Base-by-base conservation (phyloP, 2,329 filamentous ascomycete genomes). In the Cytospora piceae region DNA sequence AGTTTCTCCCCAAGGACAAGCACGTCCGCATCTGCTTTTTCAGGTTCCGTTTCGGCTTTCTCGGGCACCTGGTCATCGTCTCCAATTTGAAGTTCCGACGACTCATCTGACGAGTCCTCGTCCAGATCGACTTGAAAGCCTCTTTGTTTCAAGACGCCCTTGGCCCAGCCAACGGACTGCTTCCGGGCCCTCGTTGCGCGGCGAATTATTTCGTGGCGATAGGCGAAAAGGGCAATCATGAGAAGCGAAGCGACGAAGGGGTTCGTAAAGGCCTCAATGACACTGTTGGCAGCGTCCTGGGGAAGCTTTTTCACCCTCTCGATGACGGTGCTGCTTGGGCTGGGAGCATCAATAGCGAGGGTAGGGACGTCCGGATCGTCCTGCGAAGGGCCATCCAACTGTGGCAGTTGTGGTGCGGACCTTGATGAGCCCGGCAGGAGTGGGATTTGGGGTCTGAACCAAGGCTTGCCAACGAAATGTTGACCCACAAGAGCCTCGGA, bases 401-500 rank as follows among this genome's bases (percentile, higher is more conserved):
- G 54, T 24, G 58, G 37, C 31, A 51, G 15, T 24, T 52, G 53
- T 29, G 53, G 39, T 22, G 59, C 54, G 52, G 65, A 31, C 27
- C 67, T 31, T 55, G 64, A 46, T 69, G 69, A 8, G 65, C 60
- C n/a, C 65, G 66, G 14, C 69, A 69, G 29, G 60, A 61, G 32
- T 68, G 68, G 20, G 65, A 68, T 53, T 27, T 24, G 46, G 5
- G 74, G 71, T 8, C 73, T 68, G 12, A 46, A 72, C 31, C 75
- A 74, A 8, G 73, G 73, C 58, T 79, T 78, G 37, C 87, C 85
- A 49, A 91, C 79, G 2, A 83, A 84, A 72, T 94, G 91, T 1
- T 89, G 90, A n/a, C 91, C 91, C 11, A 91, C 84, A 63, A 94
- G 78, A 1, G 83, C 87, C 63, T 86, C 83, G 14, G 84, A 82